Evolutionary conservation across 208 protist species (phyloP), one percentile per base, ranked within the genome.

Genomic region (Angomonas deanei): DNA sequence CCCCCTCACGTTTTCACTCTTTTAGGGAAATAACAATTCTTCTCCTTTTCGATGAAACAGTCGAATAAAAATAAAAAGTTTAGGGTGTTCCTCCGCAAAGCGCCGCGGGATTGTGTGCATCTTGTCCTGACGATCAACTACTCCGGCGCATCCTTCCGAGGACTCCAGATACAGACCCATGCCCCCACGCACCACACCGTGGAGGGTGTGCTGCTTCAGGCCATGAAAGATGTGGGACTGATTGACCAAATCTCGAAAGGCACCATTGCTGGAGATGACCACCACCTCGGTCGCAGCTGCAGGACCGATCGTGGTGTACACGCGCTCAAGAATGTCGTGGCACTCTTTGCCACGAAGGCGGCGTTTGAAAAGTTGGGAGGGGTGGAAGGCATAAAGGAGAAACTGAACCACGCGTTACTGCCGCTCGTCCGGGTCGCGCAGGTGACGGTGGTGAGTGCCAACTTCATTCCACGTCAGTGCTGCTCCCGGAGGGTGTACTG

Each of bases 261-360:
- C 0, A 63, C 77, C 17, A 61, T 79, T 5, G 69, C 28, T 0
- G 78, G 74, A 3, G 75, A 80, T 0, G 39, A 61, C 26, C 74
- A 86, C 57, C 84, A 81, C 61, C 80, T 94, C 58, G 68, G 78
- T 0, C 80, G 88, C 23, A 74, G 84, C 19, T 94, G 88, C 36
- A 84, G 88, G 13, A 94, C 88, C 52, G 88, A 94, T 62, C 80
- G 83, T 19, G 88, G 88, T 19, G 88, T 94, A 10, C 88, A 94
- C 62, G 88, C 88, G 0, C 70, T 89, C 17, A 80, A 85, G 19
- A 94, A 94, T 61, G 53, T 94, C 15, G 58, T 94, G 46, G 81
- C 72, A 10, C 48, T 94, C n/a, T 92, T 87, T 48, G 67, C 92
- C 0, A 60, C 56, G 4, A 71, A 62, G 0, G 70, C 68, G 10